A percentile compares a stretch with the other conserved stretches of the same genome.
Evolutionary conservation across 768 basidiomycete genomes (phyloP).

Genomic region (Leccinum olivaceopallidum): DNA sequence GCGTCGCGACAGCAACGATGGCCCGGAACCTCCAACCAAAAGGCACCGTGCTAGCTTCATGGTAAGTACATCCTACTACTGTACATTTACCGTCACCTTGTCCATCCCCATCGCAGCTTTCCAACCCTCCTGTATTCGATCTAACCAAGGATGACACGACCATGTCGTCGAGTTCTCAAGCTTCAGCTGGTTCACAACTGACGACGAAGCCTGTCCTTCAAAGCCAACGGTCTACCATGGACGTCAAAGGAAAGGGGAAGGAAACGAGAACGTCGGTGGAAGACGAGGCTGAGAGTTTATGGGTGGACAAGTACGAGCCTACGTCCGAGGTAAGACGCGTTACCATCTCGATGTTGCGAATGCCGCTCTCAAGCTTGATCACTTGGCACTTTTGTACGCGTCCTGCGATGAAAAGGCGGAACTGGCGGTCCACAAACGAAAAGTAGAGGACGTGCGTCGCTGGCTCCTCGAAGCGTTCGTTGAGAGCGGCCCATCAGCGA

Average conservation of each 20-base stretch:
- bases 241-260: constrained; percentile 29
- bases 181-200: not conserved
- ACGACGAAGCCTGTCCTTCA: constrained; percentile 1
- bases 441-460: constrained; percentile 73
- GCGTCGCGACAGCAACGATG: constrained; percentile 13
- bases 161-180: constrained; percentile 10
- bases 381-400: not conserved
- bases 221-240: constrained; percentile 2
- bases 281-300: constrained; percentile 43
- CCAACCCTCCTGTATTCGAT: constrained; percentile 25
- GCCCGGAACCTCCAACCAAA: constrained; percentile 22
- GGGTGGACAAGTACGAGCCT: constrained; percentile 69
- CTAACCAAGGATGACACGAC: constrained; percentile 16
- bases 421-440: constrained; percentile 76
- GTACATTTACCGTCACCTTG: constrained; percentile 1
- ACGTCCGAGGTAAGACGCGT: constrained; percentile 49
- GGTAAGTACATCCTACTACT: constrained; percentile 2
- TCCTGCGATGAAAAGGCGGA: constrained; percentile 49
- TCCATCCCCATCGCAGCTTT: constrained; percentile 14
- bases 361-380: not conserved
- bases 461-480: constrained; percentile 73
- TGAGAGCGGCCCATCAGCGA: constrained; percentile 62
- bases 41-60: constrained; percentile 15
- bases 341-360: constrained; percentile 2
- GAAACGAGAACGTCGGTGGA: not conserved